phyloP scores from a whole-genome alignment of 345 rosid species.

The Rhodamnia argentea region DNA sequence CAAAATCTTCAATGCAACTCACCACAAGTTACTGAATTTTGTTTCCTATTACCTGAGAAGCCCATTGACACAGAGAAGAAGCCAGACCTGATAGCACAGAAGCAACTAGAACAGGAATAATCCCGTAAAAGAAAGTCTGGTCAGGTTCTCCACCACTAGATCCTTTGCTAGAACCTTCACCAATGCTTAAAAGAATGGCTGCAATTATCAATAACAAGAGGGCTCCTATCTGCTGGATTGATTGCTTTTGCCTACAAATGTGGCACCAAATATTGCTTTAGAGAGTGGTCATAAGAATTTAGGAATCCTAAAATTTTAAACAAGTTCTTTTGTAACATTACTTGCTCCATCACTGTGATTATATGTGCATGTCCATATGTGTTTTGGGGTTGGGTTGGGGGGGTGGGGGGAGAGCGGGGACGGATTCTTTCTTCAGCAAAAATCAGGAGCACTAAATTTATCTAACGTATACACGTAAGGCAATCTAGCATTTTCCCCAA shows the following conservation, averaged over 20 bases:
- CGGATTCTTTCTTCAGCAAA: neutral
- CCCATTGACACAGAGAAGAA: slow-evolving; percentile 93
- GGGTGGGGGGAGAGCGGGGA: neutral
- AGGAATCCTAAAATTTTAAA: neutral
- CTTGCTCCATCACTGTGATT: neutral
- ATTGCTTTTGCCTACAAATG: slow-evolving; percentile 75
- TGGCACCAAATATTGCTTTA: neutral
- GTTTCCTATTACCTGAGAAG: slow-evolving; percentile 61
- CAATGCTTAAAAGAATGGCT: slow-evolving; percentile 85
- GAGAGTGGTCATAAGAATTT: neutral
- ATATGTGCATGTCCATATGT: neutral
- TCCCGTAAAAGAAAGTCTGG: slow-evolving; percentile 70
- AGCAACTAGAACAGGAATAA: slow-evolving; percentile 85
- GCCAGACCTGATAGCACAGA: slow-evolving; percentile 98
- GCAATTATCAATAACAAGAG: slow-evolving; percentile 75
- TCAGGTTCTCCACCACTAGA: slow-evolving; percentile 44
- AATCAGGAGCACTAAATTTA: neutral
- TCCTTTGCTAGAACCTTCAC: slow-evolving; percentile 85
- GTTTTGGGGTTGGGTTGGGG: neutral
- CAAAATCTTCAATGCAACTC: neutral
- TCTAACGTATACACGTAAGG: too few species aligned
- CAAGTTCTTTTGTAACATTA: neutral
- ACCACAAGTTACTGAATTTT: neutral
- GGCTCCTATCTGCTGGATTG: slow-evolving; percentile 86
- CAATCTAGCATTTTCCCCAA: neutral